Evolutionary conservation across 371 early-diverging fungal species (phyloP).

Genomic region (Syncephalis plumigaleata): DNA sequence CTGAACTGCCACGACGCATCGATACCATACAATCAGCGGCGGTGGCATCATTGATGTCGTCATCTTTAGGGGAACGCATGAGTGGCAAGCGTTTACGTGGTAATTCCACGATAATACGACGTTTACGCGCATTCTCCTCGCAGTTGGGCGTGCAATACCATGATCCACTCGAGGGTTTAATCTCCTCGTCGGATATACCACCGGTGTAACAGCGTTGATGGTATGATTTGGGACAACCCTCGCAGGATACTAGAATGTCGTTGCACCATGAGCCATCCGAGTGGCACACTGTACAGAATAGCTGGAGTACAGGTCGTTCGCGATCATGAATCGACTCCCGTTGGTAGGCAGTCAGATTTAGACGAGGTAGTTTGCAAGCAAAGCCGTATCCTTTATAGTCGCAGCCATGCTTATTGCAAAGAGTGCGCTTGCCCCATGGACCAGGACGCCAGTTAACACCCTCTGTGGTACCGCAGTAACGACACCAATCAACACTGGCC

Average conservation of each 20-base stretch:
- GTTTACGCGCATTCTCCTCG: conserved; percentile 36
- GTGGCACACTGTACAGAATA: conserved; percentile 60
- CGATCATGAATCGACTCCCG: conserved; percentile 59
- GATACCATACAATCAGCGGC: too few relatives aligned
- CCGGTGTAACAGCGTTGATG: conserved; percentile 51
- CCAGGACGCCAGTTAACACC: conserved; percentile 87
- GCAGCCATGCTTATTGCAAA: conserved; percentile 91
- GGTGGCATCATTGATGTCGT: too few relatives aligned
- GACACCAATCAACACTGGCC: conserved; percentile 69
- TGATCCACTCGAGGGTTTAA: conserved; percentile 16
- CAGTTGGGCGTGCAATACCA: conserved; percentile 63
- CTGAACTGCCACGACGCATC: too few relatives aligned
- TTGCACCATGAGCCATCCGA: conserved; percentile 39
- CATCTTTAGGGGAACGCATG: conserved; percentile 33
- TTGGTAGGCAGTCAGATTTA: conserved; percentile 58
- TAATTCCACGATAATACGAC: conserved; percentile 39
- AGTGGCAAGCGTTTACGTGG: conserved; percentile 49
- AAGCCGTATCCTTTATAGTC: conserved; percentile 90
- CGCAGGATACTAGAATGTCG: conserved; percentile 59
- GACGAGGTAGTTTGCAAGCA: conserved; percentile 69
- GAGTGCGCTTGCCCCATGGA: conserved; percentile 85
- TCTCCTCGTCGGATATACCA: conserved; percentile 25
- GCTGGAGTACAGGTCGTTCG: conserved; percentile 72
- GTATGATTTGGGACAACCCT: conserved; percentile 72
- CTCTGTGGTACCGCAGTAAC: conserved; percentile 86